A percentile compares a stretch with the other conserved stretches of the same genome.
These are phyloP conservation scores for Cronartium quercuum DNA, from an alignment of 1,284 basidiomycete genomes.

Conservation along the genomic window DNA sequence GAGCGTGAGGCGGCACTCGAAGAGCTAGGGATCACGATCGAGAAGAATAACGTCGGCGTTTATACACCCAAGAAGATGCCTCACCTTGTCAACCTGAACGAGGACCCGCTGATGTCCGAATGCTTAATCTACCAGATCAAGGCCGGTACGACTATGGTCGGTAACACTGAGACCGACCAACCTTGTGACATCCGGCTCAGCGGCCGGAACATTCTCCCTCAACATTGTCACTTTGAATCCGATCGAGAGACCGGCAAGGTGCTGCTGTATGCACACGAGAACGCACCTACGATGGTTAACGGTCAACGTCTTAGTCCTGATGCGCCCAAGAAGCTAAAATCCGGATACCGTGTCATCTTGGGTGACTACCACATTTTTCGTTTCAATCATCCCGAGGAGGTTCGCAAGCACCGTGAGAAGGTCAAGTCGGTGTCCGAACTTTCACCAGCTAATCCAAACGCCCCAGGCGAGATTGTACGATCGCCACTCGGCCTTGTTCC, in stretches of 20 bases:
- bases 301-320: constrained; percentile 70
- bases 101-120: constrained; percentile 48
- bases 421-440: constrained; percentile 55
- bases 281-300: constrained; percentile 85
- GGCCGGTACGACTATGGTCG: constrained; percentile 74
- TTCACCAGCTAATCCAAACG: constrained; percentile 59
- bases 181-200: constrained; percentile 84
- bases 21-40: constrained; percentile 92
- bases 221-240: constrained; percentile 89
- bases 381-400: constrained; percentile 92
- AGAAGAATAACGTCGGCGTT: constrained; percentile 86
- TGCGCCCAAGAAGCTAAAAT: constrained; percentile 65
- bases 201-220: constrained; percentile 80
- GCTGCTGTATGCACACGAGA: constrained; percentile 65
- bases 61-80: constrained; percentile 99
- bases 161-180: constrained; percentile 70
- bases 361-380: constrained; percentile 97
- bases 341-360: constrained; percentile 91
- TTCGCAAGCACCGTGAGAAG: constrained; percentile 77
- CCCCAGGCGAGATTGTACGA: constrained; percentile 47
- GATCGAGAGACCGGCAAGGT: constrained; percentile 66
- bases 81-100: constrained; percentile 77
- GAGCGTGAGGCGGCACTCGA: constrained; percentile 95
- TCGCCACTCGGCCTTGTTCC: constrained; percentile 44
- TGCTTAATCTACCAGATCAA: constrained; percentile 87